phyloP scores from a whole-genome alignment of 2,329 filamentous ascomycete genomes.

The Massarina eburnea region DNA sequence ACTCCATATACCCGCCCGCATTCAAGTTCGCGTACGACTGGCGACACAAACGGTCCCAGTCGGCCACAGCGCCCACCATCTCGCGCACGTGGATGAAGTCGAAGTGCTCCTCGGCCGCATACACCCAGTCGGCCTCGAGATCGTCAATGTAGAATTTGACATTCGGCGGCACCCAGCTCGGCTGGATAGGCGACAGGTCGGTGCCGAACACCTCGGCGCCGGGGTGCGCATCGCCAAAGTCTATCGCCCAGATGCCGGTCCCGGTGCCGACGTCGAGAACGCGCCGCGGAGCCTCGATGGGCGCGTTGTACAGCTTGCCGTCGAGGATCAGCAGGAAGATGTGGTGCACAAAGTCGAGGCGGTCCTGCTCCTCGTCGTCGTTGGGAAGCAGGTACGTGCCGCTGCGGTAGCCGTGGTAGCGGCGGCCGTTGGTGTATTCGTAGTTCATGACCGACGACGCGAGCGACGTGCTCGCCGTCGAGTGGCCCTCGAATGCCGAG shows the following conservation, averaged over 20 bases:
- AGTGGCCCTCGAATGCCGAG: constrained; percentile 32
- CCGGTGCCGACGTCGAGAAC: constrained; percentile 45
- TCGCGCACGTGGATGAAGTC: constrained; percentile 40
- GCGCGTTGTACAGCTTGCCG: constrained; percentile 41
- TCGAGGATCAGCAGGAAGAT: constrained; percentile 40
- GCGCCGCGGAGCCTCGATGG: constrained; percentile 20
- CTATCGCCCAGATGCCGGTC: constrained; percentile 45
- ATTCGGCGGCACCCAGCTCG: constrained; percentile 44
- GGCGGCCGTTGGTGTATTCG: constrained; percentile 42
- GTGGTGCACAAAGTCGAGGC: constrained; percentile 43
- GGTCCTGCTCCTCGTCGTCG: constrained; percentile 43
- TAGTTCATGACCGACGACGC: constrained; percentile 41
- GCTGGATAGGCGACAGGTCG: constrained; percentile 43
- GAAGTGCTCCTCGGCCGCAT: constrained; percentile 34
- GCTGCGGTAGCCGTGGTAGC: constrained; percentile 41
- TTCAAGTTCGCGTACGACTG: constrained; percentile 29
- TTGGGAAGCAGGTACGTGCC: constrained; percentile 41
- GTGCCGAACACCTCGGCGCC: constrained; percentile 39
- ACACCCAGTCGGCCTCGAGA: constrained; percentile 44
- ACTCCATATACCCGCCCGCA: constrained; percentile 40
- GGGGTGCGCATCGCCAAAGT: constrained; percentile 41
- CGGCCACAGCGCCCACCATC: constrained; percentile 30
- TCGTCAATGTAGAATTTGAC: constrained; percentile 47
- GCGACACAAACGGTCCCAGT: constrained; percentile 34
- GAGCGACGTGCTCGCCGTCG: constrained; percentile 35